Evolutionary conservation across 805 yeast genomes (phyloP).

Genomic region (Wickerhamomyces silvicola): DNA sequence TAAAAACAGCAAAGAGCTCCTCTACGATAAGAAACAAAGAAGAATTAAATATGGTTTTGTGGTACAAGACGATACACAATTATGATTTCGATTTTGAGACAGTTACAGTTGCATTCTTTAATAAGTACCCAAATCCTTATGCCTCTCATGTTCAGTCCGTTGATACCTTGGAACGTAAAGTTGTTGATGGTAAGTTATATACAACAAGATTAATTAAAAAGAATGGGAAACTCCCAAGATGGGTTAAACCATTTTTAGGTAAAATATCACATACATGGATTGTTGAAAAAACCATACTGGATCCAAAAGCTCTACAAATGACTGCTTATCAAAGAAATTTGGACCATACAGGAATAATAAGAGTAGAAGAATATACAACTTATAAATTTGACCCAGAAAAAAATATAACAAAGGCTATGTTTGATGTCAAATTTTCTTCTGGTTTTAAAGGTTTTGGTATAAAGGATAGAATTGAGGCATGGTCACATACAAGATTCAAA

Average conservation of each 20-base stretch:
- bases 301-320: conserved; percentile 50
- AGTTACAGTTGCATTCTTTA: conserved; percentile 70
- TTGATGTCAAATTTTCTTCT: conserved; percentile 63
- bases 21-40: no score
- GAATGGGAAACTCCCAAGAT: conserved; percentile 72
- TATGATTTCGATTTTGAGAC: conserved; percentile 63
- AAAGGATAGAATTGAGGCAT: conserved; percentile 68
- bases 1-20: no score
- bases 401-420: conserved; percentile 40
- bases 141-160: conserved; percentile 79
- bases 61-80: conserved; percentile 48
- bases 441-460: conserved; percentile 59
- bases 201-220: conserved; percentile 73
- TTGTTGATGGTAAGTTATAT: conserved; percentile 63
- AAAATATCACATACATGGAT: conserved; percentile 70
- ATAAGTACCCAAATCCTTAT: conserved; percentile 69
- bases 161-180: conserved; percentile 60
- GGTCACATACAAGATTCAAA: conserved; percentile 69
- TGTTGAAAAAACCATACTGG: conserved; percentile 69
- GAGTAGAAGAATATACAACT: conserved; percentile 69
- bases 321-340: conserved; percentile 71
- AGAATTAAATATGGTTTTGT: conserved; percentile 78
- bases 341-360: conserved; percentile 73
- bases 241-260: conserved; percentile 73
- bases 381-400: conserved; percentile 36